A percentile compares a stretch with the other conserved stretches of the same genome.
phyloP scores from a whole-genome alignment of 2,329 filamentous ascomycete species.

The Ophiocordyceps unilateralis region DNA sequence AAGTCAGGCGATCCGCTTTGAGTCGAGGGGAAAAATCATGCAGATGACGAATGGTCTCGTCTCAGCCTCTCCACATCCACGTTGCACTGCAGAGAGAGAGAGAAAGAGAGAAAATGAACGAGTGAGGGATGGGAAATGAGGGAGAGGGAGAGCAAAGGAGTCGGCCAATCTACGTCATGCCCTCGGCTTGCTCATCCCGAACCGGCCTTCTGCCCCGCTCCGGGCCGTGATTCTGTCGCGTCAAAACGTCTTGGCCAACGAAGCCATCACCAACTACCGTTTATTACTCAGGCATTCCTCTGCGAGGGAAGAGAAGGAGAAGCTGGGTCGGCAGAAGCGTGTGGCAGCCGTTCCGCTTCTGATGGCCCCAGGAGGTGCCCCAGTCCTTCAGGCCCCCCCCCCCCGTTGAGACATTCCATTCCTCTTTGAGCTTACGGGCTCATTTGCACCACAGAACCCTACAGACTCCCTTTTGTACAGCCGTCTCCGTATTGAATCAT shows the following conservation, averaged over 20 bases:
- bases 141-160: not conserved
- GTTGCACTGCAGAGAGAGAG: not conserved
- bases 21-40: not conserved
- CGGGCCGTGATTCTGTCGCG: no score
- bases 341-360: not conserved
- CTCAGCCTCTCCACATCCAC: not conserved
- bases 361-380: not conserved
- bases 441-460: slow-evolving; percentile 5
- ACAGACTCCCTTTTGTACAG: not conserved
- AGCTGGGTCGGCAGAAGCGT: not conserved
- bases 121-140: not conserved
- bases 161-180: no score
- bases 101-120: not conserved
- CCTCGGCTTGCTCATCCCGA: not conserved
- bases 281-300: not conserved
- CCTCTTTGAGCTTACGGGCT: slow-evolving; percentile 9
- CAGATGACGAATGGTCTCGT: not conserved
- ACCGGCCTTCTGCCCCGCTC: not conserved
- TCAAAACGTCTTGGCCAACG: not conserved
- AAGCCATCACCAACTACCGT: not conserved
- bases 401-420: slow-evolving; percentile 21
- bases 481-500: not conserved
- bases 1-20: no score
- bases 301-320: not conserved
- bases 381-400: not conserved